Conservation (phyloP, 2,329 filamentous ascomycete genomes). For the Scedosporium boydii region DNA sequence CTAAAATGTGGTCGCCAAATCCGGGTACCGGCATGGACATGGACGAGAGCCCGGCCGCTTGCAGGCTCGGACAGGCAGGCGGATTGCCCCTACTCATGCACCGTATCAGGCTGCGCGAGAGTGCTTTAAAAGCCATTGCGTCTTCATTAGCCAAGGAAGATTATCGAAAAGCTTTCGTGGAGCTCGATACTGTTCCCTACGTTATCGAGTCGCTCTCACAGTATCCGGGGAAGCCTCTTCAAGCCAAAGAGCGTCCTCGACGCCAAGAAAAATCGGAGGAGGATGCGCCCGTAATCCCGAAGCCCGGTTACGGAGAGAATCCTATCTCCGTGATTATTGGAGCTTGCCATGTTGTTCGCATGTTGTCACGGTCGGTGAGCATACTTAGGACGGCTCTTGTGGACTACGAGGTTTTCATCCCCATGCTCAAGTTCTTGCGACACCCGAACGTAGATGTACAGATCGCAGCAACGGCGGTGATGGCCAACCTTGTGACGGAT, state of each 20-base stretch:
- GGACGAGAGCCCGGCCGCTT: conserved; percentile 23
- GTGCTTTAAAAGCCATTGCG: conserved; percentile 68
- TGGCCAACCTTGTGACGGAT: conserved; percentile 79
- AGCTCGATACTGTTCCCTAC: conserved; percentile 69
- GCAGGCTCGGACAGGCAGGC: conserved; percentile 50
- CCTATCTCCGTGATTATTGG: conserved; percentile 70
- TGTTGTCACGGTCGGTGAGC: conserved; percentile 75
- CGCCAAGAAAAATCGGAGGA: conserved; percentile 20
- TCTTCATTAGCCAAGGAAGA: conserved; percentile 75
- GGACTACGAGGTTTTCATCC: conserved; percentile 71
- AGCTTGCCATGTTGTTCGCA: conserved; percentile 72
- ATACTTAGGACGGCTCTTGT: conserved; percentile 79
- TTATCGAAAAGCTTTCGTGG: conserved; percentile 72
- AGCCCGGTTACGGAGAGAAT: conserved; percentile 57
- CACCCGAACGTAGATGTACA: conserved; percentile 71
- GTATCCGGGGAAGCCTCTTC: conserved; percentile 43
- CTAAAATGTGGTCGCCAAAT: conserved; percentile 29
- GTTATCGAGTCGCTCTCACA: conserved; percentile 69
- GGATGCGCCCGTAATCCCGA: conserved; percentile 18
- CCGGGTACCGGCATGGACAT: conserved; percentile 23
- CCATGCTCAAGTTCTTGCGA: conserved; percentile 65
- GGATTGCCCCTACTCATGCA: conserved; percentile 53
- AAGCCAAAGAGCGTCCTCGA: conserved; percentile 28
- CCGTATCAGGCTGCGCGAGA: conserved; percentile 67
- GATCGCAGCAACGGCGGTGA: conserved; percentile 73